Base-by-base conservation (phyloP, 2,329 filamentous ascomycete genomes). In the Trichoderma sp. region DNA sequence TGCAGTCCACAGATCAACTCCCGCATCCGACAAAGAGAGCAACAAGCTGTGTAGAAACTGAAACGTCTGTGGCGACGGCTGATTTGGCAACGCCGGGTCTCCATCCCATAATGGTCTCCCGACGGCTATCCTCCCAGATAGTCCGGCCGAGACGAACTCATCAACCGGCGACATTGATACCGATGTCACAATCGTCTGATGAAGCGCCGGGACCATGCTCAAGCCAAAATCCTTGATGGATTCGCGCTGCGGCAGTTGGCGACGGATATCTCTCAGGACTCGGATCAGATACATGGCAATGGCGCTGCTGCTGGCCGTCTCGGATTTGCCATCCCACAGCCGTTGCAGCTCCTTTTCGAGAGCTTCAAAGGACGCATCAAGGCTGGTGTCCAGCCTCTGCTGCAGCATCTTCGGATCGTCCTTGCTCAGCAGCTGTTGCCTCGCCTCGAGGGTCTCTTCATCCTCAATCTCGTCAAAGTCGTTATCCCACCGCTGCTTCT, bases 21-120 rank as follows among this genome's bases (percentile, higher is more conserved):
- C 93, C 3, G 84, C 80, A 14, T 82, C 79, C 3, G 84, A 84
- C 92, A 97, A 96, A 5, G 83, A 80, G 54, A 79, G 78, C 5
- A 86, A 85, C 30, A 96, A 73, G 51, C 81, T 81, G 26, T 87
- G 85, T 56, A 97, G 72, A 63, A 96, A 88, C 66, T 83, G 85
- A 73, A 96, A 96, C 0, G 87, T 80, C 21, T 83, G 82, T 0
- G 91, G 88, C 0, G 92, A 94, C 1, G 92, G 92, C 71, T 95
- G 91, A 6, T 87, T 82, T 0, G 94, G 94, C 48, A 97, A 75
- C 28, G 86, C 81, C 0, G 91, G 90, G 44, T 85, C 81, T 0
- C 91, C 91, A 73, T 96, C 92, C 93, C 93, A 97, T 0, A 97
- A 80, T 0, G 85, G 82, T 59, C 88, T 83, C 7, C 89, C 88